Percentiles rank a stretch among this genome's conserved stretches.
Evolutionary conservation across 78 protist species (phyloP).

Genomic region (Emiliania huxleyi): DNA sequence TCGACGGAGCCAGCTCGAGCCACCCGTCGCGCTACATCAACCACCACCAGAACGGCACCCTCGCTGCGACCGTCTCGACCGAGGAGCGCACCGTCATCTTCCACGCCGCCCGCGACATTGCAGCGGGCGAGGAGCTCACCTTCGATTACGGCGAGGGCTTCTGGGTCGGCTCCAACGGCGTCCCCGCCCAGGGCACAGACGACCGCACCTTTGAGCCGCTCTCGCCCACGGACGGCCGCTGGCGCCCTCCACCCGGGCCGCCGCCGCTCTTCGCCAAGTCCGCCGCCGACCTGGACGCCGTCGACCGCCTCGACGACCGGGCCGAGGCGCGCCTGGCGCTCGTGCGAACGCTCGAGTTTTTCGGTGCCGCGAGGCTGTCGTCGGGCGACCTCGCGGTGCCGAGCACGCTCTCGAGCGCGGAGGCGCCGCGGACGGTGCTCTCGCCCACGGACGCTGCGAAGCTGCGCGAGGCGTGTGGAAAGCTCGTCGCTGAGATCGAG

Average conservation of each 20-base stretch:
- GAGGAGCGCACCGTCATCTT: not conserved
- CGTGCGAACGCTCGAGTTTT: not conserved
- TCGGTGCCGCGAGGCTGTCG: not conserved
- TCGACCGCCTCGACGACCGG: not conserved
- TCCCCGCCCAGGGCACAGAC: not conserved
- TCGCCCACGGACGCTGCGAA: no score
- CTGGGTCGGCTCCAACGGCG: not conserved
- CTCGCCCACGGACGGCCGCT: not conserved
- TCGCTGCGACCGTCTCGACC: not conserved
- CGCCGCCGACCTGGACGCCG: not conserved
- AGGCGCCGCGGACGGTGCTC: not conserved
- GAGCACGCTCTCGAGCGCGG: not conserved
- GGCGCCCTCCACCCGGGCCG: no score
- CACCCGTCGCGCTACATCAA: not conserved
- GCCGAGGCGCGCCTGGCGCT: not conserved
- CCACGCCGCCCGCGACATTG: not conserved
- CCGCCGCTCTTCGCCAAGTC: not conserved
- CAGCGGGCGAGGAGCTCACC: conserved; percentile 8
- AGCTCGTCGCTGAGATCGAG: no score
- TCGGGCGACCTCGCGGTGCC: not conserved
- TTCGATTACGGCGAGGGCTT: not conserved
- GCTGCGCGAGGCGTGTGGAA: no score
- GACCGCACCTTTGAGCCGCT: not conserved
- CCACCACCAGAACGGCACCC: not conserved
- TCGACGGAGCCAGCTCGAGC: not conserved